Evolutionary conservation across 768 basidiomycete species (phyloP), one percentile per base, ranked within the genome.

Genomic region (Calvatia gigantea): DNA sequence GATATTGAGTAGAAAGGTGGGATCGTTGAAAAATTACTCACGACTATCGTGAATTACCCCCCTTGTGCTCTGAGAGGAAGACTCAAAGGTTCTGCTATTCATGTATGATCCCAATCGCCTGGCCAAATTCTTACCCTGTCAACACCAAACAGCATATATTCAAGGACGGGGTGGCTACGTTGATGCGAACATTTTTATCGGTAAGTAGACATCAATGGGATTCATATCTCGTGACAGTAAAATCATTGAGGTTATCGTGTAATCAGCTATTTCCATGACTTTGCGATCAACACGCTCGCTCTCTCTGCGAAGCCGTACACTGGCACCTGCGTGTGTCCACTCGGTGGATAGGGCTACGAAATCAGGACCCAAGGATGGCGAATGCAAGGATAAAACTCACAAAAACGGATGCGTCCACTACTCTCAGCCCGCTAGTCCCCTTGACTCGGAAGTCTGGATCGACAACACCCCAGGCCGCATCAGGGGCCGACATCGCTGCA

Each of bases 401-500:
- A 41, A 70, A 49, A 48, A 67, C 67, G 19, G 72, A 73, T 3
- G 69, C 68, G 60, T 77, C 73, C 4, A 75, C 72, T 19, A 76
- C 59, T 4, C 75, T 62, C 48, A 76, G 51, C 3, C 71, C 73
- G 6, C 33, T 44, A 0, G 65, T 63, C 0, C 69, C 69, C 55
- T 76, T 75, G 6, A 77, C 70, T 21, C 49, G 54, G 37, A 78
- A 59, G 50, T 74, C 65, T 3, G 73, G 67, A 57, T 75, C 68
- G 2, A 75, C 69, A 6, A 75, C 75, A 1, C 73, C 74, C 19
- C 46, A 61, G 3, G 57, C 46, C 0, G 69, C 64, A 17, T 53
- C 52, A 33, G 54, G 49, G 0, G 66, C 55, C 2, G 70, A 70
- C 69, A 75, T 72, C 11, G 58, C 57, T 3, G 73, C 70, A 1